A percentile compares a stretch with the other conserved stretches of the same genome.
Conservation (phyloP, 2,329 filamentous ascomycete genomes). For the Rachicladosporium sp. region DNA sequence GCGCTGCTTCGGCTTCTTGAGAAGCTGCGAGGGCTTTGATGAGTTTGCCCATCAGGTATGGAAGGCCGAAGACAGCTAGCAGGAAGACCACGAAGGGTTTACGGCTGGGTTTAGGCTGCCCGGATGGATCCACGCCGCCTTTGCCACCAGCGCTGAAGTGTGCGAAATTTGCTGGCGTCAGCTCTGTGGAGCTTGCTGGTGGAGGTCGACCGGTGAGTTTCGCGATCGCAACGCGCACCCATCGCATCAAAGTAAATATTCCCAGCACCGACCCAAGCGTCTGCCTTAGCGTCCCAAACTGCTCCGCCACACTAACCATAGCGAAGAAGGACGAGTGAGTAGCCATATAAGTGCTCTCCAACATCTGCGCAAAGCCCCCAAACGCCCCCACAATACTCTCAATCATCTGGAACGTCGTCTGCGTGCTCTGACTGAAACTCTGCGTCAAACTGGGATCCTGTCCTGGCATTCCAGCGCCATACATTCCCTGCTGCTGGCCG, state of each 20-base stretch:
- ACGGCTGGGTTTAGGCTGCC: conserved; percentile 64
- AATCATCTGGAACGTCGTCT: conserved; percentile 95
- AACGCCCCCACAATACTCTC: conserved; percentile 95
- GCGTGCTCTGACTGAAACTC: conserved; percentile 86
- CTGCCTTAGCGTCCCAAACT: conserved; percentile 85
- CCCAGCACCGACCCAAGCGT: conserved; percentile 87
- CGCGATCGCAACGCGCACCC: conserved; percentile 81
- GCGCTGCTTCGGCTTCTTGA: conserved; percentile 70
- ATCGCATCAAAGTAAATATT: conserved; percentile 91
- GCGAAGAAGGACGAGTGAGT: conserved; percentile 98
- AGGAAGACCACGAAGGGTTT: conserved; percentile 97
- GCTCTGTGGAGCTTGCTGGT: conserved; percentile 71
- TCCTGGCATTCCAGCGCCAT: conserved; percentile 33
- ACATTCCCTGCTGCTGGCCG: conserved; percentile 26
- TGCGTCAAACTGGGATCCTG: conserved; percentile 92
- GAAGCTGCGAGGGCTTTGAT: conserved; percentile 73
- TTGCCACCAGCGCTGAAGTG: conserved; percentile 56
- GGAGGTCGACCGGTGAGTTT: conserved; percentile 86
- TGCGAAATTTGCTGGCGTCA: conserved; percentile 86
- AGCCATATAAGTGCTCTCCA: conserved; percentile 99
- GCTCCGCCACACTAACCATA: conserved; percentile 96
- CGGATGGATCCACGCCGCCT: conserved; percentile 54
- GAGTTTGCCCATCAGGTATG: conserved; percentile 93
- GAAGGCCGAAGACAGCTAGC: conserved; percentile 83
- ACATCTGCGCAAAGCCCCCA: conserved; percentile 95